Evolutionary conservation across 805 yeast species (phyloP).

Genomic region (Hemisphaericaspora nanyangensis): DNA sequence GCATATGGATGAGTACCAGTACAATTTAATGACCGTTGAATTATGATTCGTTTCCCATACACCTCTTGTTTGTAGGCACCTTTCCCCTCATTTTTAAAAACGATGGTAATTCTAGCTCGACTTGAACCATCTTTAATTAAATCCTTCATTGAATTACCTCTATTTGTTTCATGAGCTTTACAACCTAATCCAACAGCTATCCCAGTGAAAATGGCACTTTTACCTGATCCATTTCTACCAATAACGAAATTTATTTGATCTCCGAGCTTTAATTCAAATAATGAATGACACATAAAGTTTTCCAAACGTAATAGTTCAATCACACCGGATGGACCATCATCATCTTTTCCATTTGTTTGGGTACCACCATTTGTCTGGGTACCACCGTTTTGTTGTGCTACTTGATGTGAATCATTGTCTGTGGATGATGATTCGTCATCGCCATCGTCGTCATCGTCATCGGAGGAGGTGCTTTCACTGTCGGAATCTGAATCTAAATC

Average conservation of each 20-base stretch:
- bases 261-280: conserved; percentile 70
- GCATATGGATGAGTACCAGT: conserved; percentile 48
- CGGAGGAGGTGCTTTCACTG: background rate
- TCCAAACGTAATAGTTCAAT: conserved; percentile 58
- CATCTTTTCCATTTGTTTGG: no score
- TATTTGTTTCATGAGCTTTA: conserved; percentile 78
- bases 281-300: conserved; percentile 89
- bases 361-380: no score
- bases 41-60: conserved; percentile 65
- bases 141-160: conserved; percentile 70
- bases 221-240: conserved; percentile 91
- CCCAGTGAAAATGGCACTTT: conserved; percentile 84
- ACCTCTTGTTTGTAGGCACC: conserved; percentile 60
- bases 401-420: conserved; percentile 1
- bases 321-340: conserved; percentile 47
- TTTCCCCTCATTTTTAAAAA: conserved; percentile 59
- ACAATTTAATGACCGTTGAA: conserved; percentile 62
- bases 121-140: conserved; percentile 74
- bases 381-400: no score
- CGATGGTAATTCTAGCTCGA: conserved; percentile 64
- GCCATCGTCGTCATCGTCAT: conserved; percentile 8
- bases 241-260: conserved; percentile 81
- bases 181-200: conserved; percentile 86
- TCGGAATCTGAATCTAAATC: background rate
- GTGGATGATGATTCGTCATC: conserved; percentile 8